phyloP scores from a whole-genome alignment of 176 grass and related monocot species.

The Eremochloa ophiuroides region DNA sequence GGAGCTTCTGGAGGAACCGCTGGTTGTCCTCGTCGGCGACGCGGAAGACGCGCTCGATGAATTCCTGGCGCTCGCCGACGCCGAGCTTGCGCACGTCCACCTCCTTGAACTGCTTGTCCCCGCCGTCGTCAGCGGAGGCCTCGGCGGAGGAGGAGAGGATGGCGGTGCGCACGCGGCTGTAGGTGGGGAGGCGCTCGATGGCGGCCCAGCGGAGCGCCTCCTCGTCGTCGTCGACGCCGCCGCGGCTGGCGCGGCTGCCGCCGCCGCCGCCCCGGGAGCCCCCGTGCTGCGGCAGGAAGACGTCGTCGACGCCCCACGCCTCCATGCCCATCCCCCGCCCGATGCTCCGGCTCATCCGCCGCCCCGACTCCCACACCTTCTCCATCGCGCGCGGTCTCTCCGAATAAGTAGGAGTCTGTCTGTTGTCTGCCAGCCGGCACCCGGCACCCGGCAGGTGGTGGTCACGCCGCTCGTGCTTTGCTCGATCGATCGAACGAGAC shows the following conservation, averaged over 20 bases:
- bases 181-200: slow-evolving; percentile 78
- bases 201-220: slow-evolving; percentile 91
- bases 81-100: slow-evolving; percentile 84
- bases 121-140: too few species aligned
- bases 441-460: neutral
- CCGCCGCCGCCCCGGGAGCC: too few species aligned
- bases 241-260: neutral
- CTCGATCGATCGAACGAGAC: neutral
- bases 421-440: neutral
- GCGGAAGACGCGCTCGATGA: slow-evolving; percentile 89
- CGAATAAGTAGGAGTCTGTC: too few species aligned
- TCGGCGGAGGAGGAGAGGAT: too few species aligned
- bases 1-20: slow-evolving; percentile 73
- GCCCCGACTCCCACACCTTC: slow-evolving; percentile 74
- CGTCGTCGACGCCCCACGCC: slow-evolving; percentile 81
- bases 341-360: slow-evolving; percentile 69
- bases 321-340: slow-evolving; percentile 77
- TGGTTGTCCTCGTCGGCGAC: slow-evolving; percentile 97
- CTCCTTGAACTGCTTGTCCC: slow-evolving; percentile 42
- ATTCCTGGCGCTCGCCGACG: slow-evolving; percentile 70
- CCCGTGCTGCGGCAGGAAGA: slow-evolving; percentile 34
- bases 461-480: neutral
- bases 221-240: slow-evolving; percentile 62
- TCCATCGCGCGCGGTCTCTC: too few species aligned
- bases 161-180: slow-evolving; percentile 73